Evolutionary conservation across 2,329 filamentous ascomycete species (phyloP), one percentile per base, ranked within the genome.

Genomic region (Aspergillus versicolor): DNA sequence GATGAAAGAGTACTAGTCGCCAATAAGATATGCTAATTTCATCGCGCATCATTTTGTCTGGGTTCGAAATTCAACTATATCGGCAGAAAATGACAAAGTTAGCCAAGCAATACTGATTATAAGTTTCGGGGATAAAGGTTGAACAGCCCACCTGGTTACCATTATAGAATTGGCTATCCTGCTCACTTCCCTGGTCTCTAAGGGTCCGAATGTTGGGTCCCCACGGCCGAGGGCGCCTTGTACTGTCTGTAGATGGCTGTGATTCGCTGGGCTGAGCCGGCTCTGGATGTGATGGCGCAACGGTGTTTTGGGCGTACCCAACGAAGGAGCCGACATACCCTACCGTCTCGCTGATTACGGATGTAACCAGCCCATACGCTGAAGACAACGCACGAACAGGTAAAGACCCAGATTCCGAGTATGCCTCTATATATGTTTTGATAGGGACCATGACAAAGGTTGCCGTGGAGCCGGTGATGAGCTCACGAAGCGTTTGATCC

Each of bases 381-480:
- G 70, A 67, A 52, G 74, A 77, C 15, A 75, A 61, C n/a, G 74
- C 76, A 52, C 74, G 72, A 3, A 75, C 74, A 1, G 76, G 73
- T 12, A 77, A 59, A n/a, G 74, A 61, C 2, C 65, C 73, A 11
- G 69, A 66, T 11, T 71, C 67, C 2, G 75, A 70, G 65, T 89
- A 89, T 2, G 86, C 85, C 22, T 84, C 80, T 2, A 81, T 82
- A 63, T 82, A 87, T 1, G 80, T 80, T 37, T 82, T 79, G 2
- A 91, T 83, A 0, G 91, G 91, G 1, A 93, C 82, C 46, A 97
- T 83, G 9, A 97, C 86, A 3, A 97, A 79, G 0, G 91, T 97
- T 1, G 91, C 89, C 5, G 86, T 92, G 0, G 92, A 92, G 0
- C 85, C 82, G 0, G 96, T 79, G 1, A 87, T 90, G 7, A 96